Evolutionary conservation across 1,284 basidiomycete species (phyloP).

Genomic region (Athelia sp.): DNA sequence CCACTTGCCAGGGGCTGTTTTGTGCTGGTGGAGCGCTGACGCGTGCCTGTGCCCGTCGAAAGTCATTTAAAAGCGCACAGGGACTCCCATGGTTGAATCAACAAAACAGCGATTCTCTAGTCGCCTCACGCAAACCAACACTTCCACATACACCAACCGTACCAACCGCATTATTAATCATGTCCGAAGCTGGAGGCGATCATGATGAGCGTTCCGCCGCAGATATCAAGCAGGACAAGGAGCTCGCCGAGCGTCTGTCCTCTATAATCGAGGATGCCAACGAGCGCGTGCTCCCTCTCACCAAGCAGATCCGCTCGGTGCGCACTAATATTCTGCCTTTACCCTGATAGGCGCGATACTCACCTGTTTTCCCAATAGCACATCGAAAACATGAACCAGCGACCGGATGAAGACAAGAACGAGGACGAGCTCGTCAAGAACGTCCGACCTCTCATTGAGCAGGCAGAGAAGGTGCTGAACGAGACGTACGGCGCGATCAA

Average conservation of each 20-base stretch:
- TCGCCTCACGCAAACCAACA: too few relatives aligned
- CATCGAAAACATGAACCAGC: conserved; percentile 27
- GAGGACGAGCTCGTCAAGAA: conserved; percentile 29
- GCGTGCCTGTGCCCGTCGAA: too few relatives aligned
- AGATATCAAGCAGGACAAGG: conserved; percentile 18
- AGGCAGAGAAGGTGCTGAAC: conserved; percentile 30
- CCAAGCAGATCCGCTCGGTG: conserved; percentile 30
- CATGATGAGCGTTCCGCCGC: conserved; percentile 11
- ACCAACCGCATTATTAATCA: too few relatives aligned
- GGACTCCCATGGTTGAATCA: too few relatives aligned
- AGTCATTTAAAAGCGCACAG: too few relatives aligned
- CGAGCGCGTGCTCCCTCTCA: conserved; percentile 23
- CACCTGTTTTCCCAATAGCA: conserved; percentile 13
- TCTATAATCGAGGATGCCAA: conserved; percentile 28
- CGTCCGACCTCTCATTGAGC: conserved; percentile 29
- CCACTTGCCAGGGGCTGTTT: too few relatives aligned
- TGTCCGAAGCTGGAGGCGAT: too few relatives aligned
- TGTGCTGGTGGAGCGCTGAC: too few relatives aligned
- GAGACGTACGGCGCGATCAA: conserved; percentile 29
- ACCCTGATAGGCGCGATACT: too few relatives aligned
- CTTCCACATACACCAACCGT: too few relatives aligned
- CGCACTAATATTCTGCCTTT: too few relatives aligned
- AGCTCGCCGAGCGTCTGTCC: conserved; percentile 27
- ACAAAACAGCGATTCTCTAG: too few relatives aligned
- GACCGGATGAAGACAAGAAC: conserved; percentile 30